Evolutionary conservation across 2,329 filamentous ascomycete species (phyloP).

Genomic region (Cryphonectria japonica): DNA sequence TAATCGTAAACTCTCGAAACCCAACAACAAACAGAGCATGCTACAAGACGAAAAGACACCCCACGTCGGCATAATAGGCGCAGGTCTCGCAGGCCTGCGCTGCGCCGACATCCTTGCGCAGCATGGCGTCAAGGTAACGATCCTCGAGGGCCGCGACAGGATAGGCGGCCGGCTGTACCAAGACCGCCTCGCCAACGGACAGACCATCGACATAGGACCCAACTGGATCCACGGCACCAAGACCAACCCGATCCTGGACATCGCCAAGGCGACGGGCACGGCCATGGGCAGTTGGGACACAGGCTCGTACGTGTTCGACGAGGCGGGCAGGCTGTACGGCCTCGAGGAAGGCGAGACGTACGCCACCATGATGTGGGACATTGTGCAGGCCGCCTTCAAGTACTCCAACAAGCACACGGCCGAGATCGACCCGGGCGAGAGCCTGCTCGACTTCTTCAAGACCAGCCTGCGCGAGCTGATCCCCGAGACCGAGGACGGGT

Average conservation of each 20-base stretch:
- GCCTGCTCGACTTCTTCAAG: slow-evolving; percentile 59
- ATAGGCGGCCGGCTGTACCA: slow-evolving; percentile 68
- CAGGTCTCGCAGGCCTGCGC: slow-evolving; percentile 71
- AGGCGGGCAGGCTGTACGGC: slow-evolving; percentile 56
- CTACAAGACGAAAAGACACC: slow-evolving; percentile 41
- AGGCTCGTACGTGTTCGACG: slow-evolving; percentile 58
- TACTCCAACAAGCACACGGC: slow-evolving; percentile 62
- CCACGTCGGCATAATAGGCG: slow-evolving; percentile 70
- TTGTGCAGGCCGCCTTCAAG: slow-evolving; percentile 69
- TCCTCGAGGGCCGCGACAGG: slow-evolving; percentile 70
- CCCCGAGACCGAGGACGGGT: slow-evolving; percentile 46
- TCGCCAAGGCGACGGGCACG: slow-evolving; percentile 66
- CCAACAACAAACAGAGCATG: slow-evolving; percentile 26
- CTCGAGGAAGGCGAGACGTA: slow-evolving; percentile 50
- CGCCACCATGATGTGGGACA: slow-evolving; percentile 65
- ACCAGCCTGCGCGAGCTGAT: slow-evolving; percentile 50
- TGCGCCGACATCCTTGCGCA: slow-evolving; percentile 70
- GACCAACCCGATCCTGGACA: slow-evolving; percentile 70
- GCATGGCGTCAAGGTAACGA: slow-evolving; percentile 67
- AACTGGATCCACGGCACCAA: slow-evolving; percentile 81
- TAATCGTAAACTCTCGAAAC: slow-evolving; percentile 27
- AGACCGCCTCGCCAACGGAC: slow-evolving; percentile 50
- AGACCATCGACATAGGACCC: slow-evolving; percentile 64
- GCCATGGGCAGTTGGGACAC: slow-evolving; percentile 53
- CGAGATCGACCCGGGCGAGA: slow-evolving; percentile 51